Conservation (phyloP, 2,329 filamentous ascomycete species). For the Aurifilum marmelostoma region DNA sequence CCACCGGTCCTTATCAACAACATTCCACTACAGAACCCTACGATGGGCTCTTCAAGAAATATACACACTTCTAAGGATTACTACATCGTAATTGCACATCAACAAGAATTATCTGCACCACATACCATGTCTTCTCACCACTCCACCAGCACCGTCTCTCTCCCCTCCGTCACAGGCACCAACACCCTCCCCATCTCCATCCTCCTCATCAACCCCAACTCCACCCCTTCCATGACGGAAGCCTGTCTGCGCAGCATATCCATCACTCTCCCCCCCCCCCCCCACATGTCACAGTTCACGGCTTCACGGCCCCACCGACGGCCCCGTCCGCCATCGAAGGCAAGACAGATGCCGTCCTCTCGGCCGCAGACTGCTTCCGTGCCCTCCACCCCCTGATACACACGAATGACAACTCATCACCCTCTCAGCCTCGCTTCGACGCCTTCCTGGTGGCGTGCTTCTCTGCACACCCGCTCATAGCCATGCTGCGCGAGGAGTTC, state of each 20-base stretch:
- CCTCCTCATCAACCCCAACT: conserved; percentile 67
- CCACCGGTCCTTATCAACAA: neutral
- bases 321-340: conserved; percentile 56
- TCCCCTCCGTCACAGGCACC: conserved; percentile 22
- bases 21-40: neutral
- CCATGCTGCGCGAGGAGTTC: conserved; percentile 50
- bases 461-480: conserved; percentile 50
- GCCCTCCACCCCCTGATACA: conserved; percentile 46
- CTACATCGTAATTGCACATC: neutral
- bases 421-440: conserved; percentile 40
- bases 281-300: conserved; percentile 49
- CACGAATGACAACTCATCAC: neutral
- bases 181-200: conserved; percentile 41
- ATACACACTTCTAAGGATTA: too few species aligned
- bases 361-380: conserved; percentile 50
- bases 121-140: neutral
- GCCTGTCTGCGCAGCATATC: conserved; percentile 49
- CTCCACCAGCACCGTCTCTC: neutral
- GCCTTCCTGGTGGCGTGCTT: conserved; percentile 55
- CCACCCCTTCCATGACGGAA: conserved; percentile 60
- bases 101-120: too few species aligned
- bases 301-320: conserved; percentile 53
- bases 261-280: conserved; percentile 49
- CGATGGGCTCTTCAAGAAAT: neutral
- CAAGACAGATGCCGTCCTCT: conserved; percentile 52